Percentiles rank a stretch among this genome's conserved stretches.
Conservation (phyloP, 805 yeast genomes). For the Priceomyces melissophilus region DNA sequence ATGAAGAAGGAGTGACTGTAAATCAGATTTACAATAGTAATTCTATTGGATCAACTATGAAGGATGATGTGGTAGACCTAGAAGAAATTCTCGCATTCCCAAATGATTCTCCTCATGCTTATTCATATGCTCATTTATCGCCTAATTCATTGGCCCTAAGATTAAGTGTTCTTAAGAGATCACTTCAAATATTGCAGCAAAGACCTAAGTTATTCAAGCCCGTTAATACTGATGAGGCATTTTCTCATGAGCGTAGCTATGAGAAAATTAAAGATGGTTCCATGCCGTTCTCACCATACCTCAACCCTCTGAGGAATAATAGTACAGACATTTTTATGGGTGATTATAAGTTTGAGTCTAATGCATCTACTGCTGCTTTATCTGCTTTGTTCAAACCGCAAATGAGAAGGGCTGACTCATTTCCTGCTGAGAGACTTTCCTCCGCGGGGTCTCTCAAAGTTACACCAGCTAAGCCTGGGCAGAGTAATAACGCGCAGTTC, state of each 20-base stretch:
- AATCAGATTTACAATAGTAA: no score
- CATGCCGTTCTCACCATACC: constrained; percentile 2
- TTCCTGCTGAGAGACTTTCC: constrained; percentile 22
- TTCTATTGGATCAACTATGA: background rate
- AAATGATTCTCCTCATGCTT: constrained; percentile 77
- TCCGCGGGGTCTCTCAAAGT: constrained; percentile 4
- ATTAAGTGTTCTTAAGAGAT: constrained; percentile 68
- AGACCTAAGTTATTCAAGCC: constrained; percentile 49
- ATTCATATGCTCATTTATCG: constrained; percentile 77
- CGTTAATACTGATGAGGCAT: constrained; percentile 9
- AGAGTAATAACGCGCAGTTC: background rate
- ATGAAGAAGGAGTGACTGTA: no score
- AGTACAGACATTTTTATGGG: constrained; percentile 15
- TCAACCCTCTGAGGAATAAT: constrained; percentile 11
- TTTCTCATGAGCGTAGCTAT: background rate
- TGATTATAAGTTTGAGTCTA: constrained; percentile 31
- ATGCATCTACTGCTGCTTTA: constrained; percentile 46
- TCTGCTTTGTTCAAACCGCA: constrained; percentile 42
- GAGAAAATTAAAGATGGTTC: background rate
- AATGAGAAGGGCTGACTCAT: constrained; percentile 33
- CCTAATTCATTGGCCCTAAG: constrained; percentile 78
- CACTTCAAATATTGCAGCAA: constrained; percentile 68
- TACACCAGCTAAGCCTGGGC: background rate
- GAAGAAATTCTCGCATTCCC: constrained; percentile 59
- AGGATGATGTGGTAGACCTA: constrained; percentile 4